phyloP scores from a whole-genome alignment of 78 protist species.

The Dictyostelium purpureum region DNA sequence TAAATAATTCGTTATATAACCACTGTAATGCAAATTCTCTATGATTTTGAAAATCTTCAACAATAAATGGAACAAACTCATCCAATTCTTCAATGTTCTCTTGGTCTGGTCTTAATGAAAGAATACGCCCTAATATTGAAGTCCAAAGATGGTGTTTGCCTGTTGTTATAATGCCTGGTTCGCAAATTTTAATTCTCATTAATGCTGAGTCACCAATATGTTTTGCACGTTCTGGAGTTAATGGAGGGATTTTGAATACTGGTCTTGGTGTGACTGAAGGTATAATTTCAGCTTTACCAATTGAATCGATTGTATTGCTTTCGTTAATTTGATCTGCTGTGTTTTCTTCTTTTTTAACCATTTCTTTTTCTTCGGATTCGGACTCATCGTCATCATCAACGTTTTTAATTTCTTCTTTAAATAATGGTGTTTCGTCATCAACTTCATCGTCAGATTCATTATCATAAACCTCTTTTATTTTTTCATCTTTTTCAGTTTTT shows the following conservation, averaged over 20 bases:
- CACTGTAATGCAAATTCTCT: conserved; percentile 64
- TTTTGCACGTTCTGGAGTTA: neutral
- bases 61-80: conserved; percentile 10
- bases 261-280: conserved; percentile 19
- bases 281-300: neutral
- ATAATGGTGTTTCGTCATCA: neutral
- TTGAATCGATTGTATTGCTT: neutral
- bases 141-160: conserved; percentile 51
- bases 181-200: conserved; percentile 1
- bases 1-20: conserved; percentile 46
- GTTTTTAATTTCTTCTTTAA: neutral
- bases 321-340: neutral
- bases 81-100: neutral
- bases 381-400: neutral
- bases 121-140: conserved; percentile 1
- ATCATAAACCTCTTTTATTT: neutral
- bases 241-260: neutral
- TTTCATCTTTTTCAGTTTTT: no score
- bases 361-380: neutral
- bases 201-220: conserved; percentile 6
- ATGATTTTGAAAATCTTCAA: conserved; percentile 1
- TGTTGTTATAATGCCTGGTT: conserved; percentile 6
- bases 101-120: neutral
- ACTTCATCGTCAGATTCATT: neutral
- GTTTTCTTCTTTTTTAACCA: neutral